Evolutionary conservation across 2,329 filamentous ascomycete species (phyloP), one percentile per base, ranked within the genome.

Genomic region (Thielaviopsis ethacetica): DNA sequence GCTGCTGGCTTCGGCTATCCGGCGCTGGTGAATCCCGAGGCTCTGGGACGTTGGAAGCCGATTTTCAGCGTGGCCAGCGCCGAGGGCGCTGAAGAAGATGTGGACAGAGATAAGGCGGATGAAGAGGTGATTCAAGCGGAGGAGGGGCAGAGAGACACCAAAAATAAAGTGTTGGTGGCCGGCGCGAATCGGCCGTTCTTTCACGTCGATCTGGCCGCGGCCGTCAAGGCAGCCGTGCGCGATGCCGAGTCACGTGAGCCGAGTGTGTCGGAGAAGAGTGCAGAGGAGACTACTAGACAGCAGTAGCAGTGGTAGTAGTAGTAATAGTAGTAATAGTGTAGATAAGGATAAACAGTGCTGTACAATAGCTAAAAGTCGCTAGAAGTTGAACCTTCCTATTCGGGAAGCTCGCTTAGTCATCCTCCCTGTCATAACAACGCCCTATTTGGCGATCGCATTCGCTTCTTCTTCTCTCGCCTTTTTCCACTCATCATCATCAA

Each of bases 1-100:
- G 82, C 87, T 1, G 91, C 86, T 24, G 91, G 91, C 12, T 97
- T 97, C 67, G 91, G 91, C 1, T 90, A 86, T 68, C 90, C 89
- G 2, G 26, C 26, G 26, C 26, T 27, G 9, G 26, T 27, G 19
- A 67, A 68, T n/a, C 60, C 62, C 1, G 63, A 65, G 2, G 63
- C 65, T 1, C 54, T 70, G 1, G 62, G 62, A 1, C 64, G 64
- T n/a, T 72, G 70, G 70, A 65, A 63, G 1, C 67, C 68, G 0
- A 65, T 69, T 13, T 71, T 70, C 52, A 69, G 67, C 21, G 67
- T 73, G 19, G 68, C 70, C 0, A 61, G 64, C n/a, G 59, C 62
- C 13, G 57, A 65, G 59, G 21, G 60, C 56, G 51, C 51, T 47
- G 26, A 58, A 51, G n/a, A 38, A 38, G 56, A 62, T 27, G 57